Conservation (phyloP, 2,329 filamentous ascomycete genomes). For the Trichoderma sp. region DNA sequence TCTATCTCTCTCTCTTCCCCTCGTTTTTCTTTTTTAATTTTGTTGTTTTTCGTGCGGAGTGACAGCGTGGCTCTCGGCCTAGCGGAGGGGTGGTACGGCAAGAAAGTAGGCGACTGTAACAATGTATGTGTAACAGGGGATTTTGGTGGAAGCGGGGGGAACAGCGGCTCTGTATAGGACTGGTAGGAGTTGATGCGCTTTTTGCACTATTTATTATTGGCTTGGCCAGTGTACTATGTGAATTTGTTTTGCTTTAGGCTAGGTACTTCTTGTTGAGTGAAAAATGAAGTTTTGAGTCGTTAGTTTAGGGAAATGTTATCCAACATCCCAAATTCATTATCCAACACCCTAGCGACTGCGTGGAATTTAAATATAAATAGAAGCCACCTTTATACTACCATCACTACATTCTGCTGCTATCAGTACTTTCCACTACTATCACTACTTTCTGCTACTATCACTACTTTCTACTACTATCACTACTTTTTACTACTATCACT, state of each 20-base stretch:
- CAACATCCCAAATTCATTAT: too few relatives aligned
- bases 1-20: not conserved
- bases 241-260: not conserved
- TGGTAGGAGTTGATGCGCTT: not conserved
- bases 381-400: too few relatives aligned
- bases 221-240: not conserved
- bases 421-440: too few relatives aligned
- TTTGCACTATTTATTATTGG: not conserved
- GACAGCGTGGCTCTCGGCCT: not conserved
- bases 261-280: not conserved
- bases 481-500: too few relatives aligned
- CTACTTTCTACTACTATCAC: too few relatives aligned
- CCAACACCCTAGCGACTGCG: too few relatives aligned
- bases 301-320: not conserved
- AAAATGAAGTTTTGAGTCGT: not conserved
- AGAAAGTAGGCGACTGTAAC: not conserved
- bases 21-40: not conserved
- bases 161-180: not conserved
- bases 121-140: slow-evolving; percentile 3
- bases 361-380: too few relatives aligned
- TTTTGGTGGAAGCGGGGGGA: not conserved
- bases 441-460: too few relatives aligned
- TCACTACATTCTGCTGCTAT: too few relatives aligned
- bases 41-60: not conserved
- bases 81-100: not conserved